Evolutionary conservation across 164 flowering plant genomes (phyloP).

Genomic region (Brasenia schreberi): DNA sequence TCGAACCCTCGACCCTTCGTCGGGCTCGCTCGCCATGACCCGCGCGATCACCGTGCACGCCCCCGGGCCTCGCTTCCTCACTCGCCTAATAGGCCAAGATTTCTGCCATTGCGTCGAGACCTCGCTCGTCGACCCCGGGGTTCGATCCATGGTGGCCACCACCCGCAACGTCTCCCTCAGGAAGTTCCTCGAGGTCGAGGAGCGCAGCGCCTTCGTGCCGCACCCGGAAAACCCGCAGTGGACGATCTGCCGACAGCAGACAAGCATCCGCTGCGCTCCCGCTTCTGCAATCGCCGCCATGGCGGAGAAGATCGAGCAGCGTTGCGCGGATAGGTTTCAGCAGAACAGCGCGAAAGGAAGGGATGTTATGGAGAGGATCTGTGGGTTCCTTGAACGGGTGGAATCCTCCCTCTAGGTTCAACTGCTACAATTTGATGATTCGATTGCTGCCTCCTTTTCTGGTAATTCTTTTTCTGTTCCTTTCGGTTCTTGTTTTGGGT

Average conservation of each 20-base stretch:
- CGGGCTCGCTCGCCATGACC: constrained; percentile 73
- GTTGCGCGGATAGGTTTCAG: constrained; percentile 73
- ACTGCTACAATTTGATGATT: no score
- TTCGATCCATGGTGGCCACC: constrained; percentile 63
- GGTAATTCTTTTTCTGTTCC: no score
- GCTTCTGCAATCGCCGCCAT: constrained; percentile 78
- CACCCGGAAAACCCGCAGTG: constrained; percentile 84
- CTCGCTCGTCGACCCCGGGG: constrained; percentile 57
- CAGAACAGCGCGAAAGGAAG: constrained; percentile 91
- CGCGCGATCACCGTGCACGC: constrained; percentile 85
- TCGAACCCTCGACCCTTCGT: constrained; percentile 42
- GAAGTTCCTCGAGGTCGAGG: constrained; percentile 80
- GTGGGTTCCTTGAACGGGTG: constrained; percentile 63
- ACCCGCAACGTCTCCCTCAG: constrained; percentile 70
- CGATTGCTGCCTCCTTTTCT: no score
- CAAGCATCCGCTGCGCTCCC: constrained; percentile 76
- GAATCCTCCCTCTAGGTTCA: no score
- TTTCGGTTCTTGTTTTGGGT: no score
- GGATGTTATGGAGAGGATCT: constrained; percentile 97
- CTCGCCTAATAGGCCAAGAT: constrained; percentile 73
- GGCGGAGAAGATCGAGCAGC: constrained; percentile 94
- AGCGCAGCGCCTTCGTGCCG: constrained; percentile 66
- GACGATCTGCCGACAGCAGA: constrained; percentile 78
- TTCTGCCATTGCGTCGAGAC: constrained; percentile 89
- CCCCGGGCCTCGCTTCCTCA: constrained; percentile 90